Evolutionary conservation across 805 yeast genomes (phyloP), one percentile per base, ranked within the genome.

Genomic region (Metschnikowia arizonensis): DNA sequence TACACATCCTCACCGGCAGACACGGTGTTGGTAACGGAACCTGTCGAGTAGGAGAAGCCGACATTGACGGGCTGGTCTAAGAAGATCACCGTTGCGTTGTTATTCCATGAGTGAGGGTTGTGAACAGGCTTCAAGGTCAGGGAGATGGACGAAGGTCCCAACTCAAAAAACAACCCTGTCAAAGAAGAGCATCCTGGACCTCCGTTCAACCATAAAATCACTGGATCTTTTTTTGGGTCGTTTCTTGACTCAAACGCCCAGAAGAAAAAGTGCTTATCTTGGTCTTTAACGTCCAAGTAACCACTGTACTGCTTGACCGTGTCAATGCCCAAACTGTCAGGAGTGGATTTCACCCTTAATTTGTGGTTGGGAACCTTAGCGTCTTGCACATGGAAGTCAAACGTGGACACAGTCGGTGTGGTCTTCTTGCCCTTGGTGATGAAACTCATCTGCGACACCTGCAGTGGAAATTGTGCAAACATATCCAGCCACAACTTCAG

Each of bases 151-250:
- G 96, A 78, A 4, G 97, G 96, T 21, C 98, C 98, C 59, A 89
- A 76, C 64, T 91, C 98, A 59, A 90, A 88, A 57, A 91, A 80
- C 47, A 90, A 71, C 7, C 97, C 97, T 28, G 95, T 87, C 61
- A 88, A 68, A 1, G 96, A 87, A 0, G 96, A 87, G 62, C 97
- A 90, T 10, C 97, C 97, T 30, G 97, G 97, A 4, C 97, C 97
- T 53, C 97, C 97, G 61, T 90, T 90, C 56, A 90, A 73, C 98
- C 97, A 89, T 54, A 91, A 73, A 45, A 91, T 76, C 18, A 89
- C 76, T 1, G 97, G 97, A 65, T 91, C 97, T 43, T 72, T 86
- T 44, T 64, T 67, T 3, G 97, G 97, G 31, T 68, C 72, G 50
- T 74, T 72, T 11, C 56, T 81, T 42, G 95, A 84, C 66, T 90